Percentiles rank a stretch among this genome's conserved stretches.
phyloP scores from a whole-genome alignment of 306 rosid genomes.

The Malus sylvestris region DNA sequence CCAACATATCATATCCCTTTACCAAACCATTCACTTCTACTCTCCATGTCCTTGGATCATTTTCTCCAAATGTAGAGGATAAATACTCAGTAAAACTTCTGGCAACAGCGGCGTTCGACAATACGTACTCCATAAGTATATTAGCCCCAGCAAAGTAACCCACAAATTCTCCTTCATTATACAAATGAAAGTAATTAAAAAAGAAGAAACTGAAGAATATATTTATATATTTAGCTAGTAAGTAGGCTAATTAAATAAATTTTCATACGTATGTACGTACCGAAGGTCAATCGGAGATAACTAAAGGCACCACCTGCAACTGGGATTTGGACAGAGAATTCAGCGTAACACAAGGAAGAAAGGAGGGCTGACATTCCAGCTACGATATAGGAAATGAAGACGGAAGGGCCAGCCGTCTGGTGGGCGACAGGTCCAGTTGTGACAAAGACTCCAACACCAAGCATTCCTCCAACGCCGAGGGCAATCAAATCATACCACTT shows the following conservation, averaged over 20 bases:
- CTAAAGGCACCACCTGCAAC: constrained; percentile 99
- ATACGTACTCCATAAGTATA: constrained; percentile 83
- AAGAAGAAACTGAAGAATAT: background rate
- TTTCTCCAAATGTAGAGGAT: constrained; percentile 53
- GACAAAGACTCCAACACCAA: constrained; percentile 89
- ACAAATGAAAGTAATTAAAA: background rate
- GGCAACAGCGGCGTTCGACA: constrained; percentile 93
- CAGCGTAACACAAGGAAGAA: constrained; percentile 85
- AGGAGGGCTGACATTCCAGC: constrained; percentile 90
- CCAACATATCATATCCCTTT: constrained; percentile 61
- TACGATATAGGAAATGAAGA: constrained; percentile 73
- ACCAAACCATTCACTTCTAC: constrained; percentile 61
- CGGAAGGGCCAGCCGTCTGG: constrained; percentile 64
- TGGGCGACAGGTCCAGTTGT: constrained; percentile 78
- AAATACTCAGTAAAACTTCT: constrained; percentile 78
- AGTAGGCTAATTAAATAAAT: background rate
- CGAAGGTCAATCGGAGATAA: constrained; percentile 78
- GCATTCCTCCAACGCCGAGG: constrained; percentile 96
- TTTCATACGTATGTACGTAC: constrained; percentile 22
- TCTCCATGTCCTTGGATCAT: constrained; percentile 63
- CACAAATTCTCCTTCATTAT: constrained; percentile 65
- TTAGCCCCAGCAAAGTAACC: constrained; percentile 97
- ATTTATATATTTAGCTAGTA: background rate
- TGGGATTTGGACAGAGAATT: constrained; percentile 84
- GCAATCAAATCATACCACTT: constrained; percentile 75